A percentile compares a stretch with the other conserved stretches of the same genome.
These are phyloP conservation scores for Russula griseocarnosa DNA, from an alignment of 768 basidiomycete genomes.

Conservation along the genomic window DNA sequence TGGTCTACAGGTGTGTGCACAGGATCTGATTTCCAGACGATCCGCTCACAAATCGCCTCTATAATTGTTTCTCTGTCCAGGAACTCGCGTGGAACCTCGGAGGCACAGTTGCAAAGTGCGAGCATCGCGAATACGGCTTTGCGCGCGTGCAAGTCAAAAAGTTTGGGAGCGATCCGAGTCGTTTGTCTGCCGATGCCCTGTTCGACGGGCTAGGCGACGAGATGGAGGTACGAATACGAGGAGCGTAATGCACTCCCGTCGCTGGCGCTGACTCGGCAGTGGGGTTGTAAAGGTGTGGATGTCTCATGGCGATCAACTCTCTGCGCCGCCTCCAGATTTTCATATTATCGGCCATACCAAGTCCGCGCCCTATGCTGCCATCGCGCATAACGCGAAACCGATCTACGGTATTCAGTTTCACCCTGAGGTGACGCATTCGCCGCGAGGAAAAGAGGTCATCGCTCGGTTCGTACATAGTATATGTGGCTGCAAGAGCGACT, in stretches of 20 bases:
- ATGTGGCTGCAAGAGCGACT: slow-evolving; percentile 74
- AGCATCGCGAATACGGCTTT: slow-evolving; percentile 94
- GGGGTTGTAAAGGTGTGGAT: slow-evolving; percentile 81
- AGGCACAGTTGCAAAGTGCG: slow-evolving; percentile 79
- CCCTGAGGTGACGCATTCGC: slow-evolving; percentile 95
- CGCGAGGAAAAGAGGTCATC: slow-evolving; percentile 85
- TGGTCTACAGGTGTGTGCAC: slow-evolving; percentile 73
- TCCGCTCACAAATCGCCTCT: not conserved
- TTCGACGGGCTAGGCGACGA: slow-evolving; percentile 86
- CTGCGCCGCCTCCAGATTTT: slow-evolving; percentile 74
- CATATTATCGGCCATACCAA: slow-evolving; percentile 82
- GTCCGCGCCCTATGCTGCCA: slow-evolving; percentile 87
- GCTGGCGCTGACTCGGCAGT: not conserved
- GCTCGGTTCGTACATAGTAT: slow-evolving; percentile 78
- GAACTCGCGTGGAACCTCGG: slow-evolving; percentile 90
- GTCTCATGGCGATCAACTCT: slow-evolving; percentile 97
- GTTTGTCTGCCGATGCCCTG: slow-evolving; percentile 58
- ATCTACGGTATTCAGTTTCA: slow-evolving; percentile 99
- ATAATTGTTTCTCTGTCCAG: slow-evolving; percentile 38
- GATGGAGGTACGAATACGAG: slow-evolving; percentile 67
- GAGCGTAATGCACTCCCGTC: not conserved
- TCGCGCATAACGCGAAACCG: slow-evolving; percentile 84
- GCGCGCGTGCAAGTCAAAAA: slow-evolving; percentile 74
- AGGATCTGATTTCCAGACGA: not conserved
- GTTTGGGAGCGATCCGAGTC: slow-evolving; percentile 43